Conservation (phyloP, 257 asterid genomes). For the Solanum etuberosum region DNA sequence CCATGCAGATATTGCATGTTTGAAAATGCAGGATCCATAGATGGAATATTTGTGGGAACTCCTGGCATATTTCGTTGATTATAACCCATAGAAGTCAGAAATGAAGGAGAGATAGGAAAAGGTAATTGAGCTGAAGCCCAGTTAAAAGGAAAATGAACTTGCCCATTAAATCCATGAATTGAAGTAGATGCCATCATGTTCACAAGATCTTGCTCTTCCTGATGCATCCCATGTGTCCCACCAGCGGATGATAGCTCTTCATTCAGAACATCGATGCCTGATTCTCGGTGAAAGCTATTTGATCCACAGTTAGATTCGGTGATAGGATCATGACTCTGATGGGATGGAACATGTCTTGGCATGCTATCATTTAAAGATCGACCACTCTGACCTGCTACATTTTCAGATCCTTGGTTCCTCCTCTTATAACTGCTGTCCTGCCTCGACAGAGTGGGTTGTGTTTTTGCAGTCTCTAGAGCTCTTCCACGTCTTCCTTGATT, state of each 20-base stretch:
- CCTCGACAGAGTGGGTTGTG: conserved; percentile 26
- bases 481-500: conserved; percentile 27
- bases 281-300: conserved; percentile 36
- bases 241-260: conserved; percentile 51
- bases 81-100: conserved; percentile 76
- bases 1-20: conserved; percentile 45
- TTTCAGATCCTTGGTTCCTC: conserved; percentile 40
- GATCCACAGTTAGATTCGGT: conserved; percentile 42
- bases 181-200: conserved; percentile 83
- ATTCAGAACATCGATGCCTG: conserved; percentile 33
- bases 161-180: conserved; percentile 65
- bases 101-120: conserved; percentile 64
- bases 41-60: conserved; percentile 29
- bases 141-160: conserved; percentile 54
- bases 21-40: conserved; percentile 22
- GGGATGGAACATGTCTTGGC: conserved; percentile 32
- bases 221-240: conserved; percentile 50
- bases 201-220: conserved; percentile 79
- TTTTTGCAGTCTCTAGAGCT: conserved; percentile 39
- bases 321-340: conserved; percentile 34
- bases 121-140: conserved; percentile 58
- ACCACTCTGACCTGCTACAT: conserved; percentile 34
- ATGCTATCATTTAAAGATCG: conserved; percentile 37
- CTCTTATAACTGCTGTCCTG: conserved; percentile 35
- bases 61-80: conserved; percentile 55